Evolutionary conservation across 2,329 filamentous ascomycete species (phyloP), one percentile per base, ranked within the genome.

Genomic region (Dothistroma pini): DNA sequence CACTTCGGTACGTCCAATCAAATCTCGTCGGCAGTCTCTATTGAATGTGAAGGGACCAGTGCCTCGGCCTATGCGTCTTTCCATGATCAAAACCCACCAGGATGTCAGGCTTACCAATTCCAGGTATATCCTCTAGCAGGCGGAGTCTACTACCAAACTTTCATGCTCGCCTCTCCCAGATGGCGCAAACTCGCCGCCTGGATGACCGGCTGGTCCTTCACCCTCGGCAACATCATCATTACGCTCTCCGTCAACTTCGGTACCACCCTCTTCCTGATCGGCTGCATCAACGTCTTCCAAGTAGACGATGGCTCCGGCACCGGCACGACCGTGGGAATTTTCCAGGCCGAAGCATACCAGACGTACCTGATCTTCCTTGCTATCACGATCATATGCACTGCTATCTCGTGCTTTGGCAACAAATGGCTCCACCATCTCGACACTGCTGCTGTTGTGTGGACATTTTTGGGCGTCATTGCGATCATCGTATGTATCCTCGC

Each of bases 231-330:
- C 76, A 88, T 91, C 74, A 91, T 88, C 66, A 93, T 93, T 68
- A 91, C 89, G 0, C 80, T 91, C n/a, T 84, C 88, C n/a, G 89
- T 91, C 72, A 90, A 90, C 78, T 92, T 91, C 69, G 89, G 88
- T 70, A 83, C 81, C n/a, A 76, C 81, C 3, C 74, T 81, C 16
- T 84, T 84, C 73, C 72, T 84, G 55, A 76, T 82, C 65, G 80
- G 78, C 51, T 84, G 81, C 66, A 76, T 85, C 71, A 83, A 84
- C 67, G 78, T 84, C 58, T 85, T 84, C 69, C 77, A 80, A 63
- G 72, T 73, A 54, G 75, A 74, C 11, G 74, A 76, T 2, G 81
- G 80, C 16, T 75, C 77, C 22, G 78, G 78, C 19, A 53, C 51
- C n/a, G 51, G 51, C 31, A 21, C 29, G 10, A 53, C 51, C 10